Percentiles rank a stretch among this genome's conserved stretches.
phyloP scores from a whole-genome alignment of 108 stramenopile genomes.

The Asterionellopsis glacialis region DNA sequence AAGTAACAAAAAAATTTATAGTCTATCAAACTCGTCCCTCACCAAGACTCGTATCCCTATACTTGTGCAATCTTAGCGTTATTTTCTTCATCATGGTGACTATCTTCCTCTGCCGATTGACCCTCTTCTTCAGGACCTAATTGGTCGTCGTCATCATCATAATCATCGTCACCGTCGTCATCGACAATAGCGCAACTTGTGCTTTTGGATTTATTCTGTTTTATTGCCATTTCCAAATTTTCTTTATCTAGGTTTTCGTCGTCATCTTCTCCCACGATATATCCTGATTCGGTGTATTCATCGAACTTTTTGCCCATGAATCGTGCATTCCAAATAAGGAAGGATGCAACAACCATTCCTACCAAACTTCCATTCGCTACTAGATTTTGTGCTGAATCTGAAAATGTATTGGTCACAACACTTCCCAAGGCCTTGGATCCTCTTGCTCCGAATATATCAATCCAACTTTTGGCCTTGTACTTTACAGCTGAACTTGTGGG shows the following conservation, averaged over 20 bases:
- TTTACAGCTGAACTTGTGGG: slow-evolving; percentile 90
- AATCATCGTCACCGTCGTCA: slow-evolving; percentile 63
- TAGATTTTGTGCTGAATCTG: slow-evolving; percentile 64
- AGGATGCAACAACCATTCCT: slow-evolving; percentile 82
- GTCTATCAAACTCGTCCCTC: background rate
- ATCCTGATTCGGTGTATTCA: slow-evolving; percentile 85
- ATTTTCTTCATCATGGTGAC: slow-evolving; percentile 16
- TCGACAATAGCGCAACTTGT: slow-evolving; percentile 83
- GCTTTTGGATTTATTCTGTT: slow-evolving; percentile 56
- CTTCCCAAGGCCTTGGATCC: slow-evolving; percentile 93
- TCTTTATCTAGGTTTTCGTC: slow-evolving; percentile 26
- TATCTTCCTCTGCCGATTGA: slow-evolving; percentile 38
- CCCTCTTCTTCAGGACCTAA: slow-evolving; percentile 62
- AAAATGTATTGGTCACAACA: slow-evolving; percentile 93
- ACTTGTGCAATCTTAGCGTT: background rate
- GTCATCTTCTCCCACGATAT: slow-evolving; percentile 83
- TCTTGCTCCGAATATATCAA: slow-evolving; percentile 96
- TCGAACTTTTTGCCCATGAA: slow-evolving; percentile 93
- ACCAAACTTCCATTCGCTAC: slow-evolving; percentile 89
- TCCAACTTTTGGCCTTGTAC: slow-evolving; percentile 98
- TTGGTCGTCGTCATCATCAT: slow-evolving; percentile 79
- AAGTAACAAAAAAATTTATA: background rate
- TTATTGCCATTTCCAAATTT: slow-evolving; percentile 60
- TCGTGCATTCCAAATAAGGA: slow-evolving; percentile 93
- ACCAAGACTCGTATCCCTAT: background rate